Evolutionary conservation across 371 early-diverging fungal genomes (phyloP).

Genomic region (Fennellomyces sp.): DNA sequence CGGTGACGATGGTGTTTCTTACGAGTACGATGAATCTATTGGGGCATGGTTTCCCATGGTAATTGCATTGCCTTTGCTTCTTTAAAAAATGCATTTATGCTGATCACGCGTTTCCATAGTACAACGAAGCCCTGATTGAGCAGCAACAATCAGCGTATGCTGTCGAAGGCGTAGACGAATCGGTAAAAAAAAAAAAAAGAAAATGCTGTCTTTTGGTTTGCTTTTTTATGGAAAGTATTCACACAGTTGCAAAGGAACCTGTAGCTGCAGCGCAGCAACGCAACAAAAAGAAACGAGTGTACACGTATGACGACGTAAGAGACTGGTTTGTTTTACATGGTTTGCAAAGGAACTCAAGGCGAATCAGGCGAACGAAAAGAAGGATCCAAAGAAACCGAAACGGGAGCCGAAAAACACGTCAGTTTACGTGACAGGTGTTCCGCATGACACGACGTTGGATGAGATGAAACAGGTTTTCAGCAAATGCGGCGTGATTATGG

Average conservation of each 20-base stretch:
- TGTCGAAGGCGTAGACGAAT: conserved; percentile 59
- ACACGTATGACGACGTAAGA: conserved; percentile 42
- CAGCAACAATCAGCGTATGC: conserved; percentile 85
- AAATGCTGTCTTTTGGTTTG: background rate
- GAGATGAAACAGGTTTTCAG: conserved; percentile 80
- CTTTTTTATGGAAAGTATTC: no score
- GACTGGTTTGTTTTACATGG: no score
- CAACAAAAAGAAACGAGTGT: conserved; percentile 40
- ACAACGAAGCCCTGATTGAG: conserved; percentile 72
- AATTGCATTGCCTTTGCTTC: no score
- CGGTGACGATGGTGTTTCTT: conserved; percentile 75
- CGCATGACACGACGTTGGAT: conserved; percentile 76
- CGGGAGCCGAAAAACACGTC: conserved; percentile 68
- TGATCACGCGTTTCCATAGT: conserved; percentile 41
- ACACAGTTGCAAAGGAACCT: conserved; percentile 13
- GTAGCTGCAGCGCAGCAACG: conserved; percentile 22
- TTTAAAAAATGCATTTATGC: background rate
- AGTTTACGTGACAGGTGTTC: conserved; percentile 88
- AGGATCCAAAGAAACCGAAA: conserved; percentile 49
- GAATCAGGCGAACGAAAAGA: conserved; percentile 18
- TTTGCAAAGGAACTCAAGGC: background rate
- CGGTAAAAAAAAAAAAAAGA: conserved; percentile 26
- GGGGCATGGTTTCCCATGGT: conserved; percentile 93
- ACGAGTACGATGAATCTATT: conserved; percentile 80
- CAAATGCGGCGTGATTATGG: conserved; percentile 92